phyloP scores from a whole-genome alignment of 139 green algal genomes.

The Monoraphidium neglectum region DNA sequence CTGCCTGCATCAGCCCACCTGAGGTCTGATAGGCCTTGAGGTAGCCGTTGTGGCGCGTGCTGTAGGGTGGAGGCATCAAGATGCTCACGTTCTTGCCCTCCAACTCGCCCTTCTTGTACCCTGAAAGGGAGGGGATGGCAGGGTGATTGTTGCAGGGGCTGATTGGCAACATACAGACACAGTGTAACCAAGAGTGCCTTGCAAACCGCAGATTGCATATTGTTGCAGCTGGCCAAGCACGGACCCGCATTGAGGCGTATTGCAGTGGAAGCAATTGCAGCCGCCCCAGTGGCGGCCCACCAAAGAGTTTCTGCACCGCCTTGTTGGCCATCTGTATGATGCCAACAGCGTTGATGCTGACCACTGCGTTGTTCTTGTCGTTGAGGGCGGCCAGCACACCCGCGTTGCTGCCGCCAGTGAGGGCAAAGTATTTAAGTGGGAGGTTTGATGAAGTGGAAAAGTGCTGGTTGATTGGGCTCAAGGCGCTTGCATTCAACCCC shows the following conservation, averaged over 20 bases:
- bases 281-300: slow-evolving; percentile 1
- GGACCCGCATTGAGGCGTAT: too few relatives aligned
- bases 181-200: too few relatives aligned
- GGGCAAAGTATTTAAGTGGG: background rate
- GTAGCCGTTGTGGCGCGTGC: slow-evolving; percentile 51
- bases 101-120: slow-evolving; percentile 51
- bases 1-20: background rate
- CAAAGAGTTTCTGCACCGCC: slow-evolving; percentile 8
- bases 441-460: too few relatives aligned
- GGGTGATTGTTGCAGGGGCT: too few relatives aligned
- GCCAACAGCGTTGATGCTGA: slow-evolving; percentile 47
- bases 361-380: slow-evolving; percentile 36
- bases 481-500: background rate
- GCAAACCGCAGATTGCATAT: too few relatives aligned
- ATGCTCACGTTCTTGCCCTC: slow-evolving; percentile 53
- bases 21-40: slow-evolving; percentile 45
- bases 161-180: too few relatives aligned
- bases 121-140: background rate
- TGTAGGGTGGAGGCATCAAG: slow-evolving; percentile 59
- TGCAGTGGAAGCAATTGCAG: too few relatives aligned
- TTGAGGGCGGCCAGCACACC: background rate
- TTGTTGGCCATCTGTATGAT: slow-evolving; percentile 42
- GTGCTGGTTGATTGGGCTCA: background rate
- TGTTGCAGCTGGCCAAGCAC: too few relatives aligned
- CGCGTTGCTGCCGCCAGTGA: background rate